Conservation (phyloP, 257 asterid species). For the Plantago ovata region DNA sequence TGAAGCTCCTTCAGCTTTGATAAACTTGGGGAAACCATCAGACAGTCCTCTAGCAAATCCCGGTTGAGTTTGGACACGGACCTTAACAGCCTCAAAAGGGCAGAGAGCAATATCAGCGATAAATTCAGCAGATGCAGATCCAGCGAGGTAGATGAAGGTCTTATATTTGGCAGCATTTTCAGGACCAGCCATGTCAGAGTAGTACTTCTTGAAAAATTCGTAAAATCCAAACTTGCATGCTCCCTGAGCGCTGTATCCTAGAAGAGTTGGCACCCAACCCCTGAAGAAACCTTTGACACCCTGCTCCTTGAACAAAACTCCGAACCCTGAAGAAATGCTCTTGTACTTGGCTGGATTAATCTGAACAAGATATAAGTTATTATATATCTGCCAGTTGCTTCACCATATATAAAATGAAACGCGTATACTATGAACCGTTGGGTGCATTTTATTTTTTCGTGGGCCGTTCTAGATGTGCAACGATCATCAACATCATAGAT, state of each 20-base stretch:
- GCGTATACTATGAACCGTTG: too few relatives aligned
- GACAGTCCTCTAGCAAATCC: slow-evolving; percentile 77
- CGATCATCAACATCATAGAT: too few relatives aligned
- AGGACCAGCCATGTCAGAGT: slow-evolving; percentile 73
- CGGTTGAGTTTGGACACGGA: slow-evolving; percentile 85
- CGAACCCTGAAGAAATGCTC: slow-evolving; percentile 60
- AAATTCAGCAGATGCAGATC: slow-evolving; percentile 82
- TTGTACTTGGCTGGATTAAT: slow-evolving; percentile 77
- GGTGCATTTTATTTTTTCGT: too few relatives aligned
- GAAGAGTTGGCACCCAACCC: slow-evolving; percentile 84
- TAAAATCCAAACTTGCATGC: slow-evolving; percentile 77
- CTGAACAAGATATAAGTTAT: slow-evolving; percentile 26
- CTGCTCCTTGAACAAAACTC: slow-evolving; percentile 59
- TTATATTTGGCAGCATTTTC: slow-evolving; percentile 74
- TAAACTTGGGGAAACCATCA: slow-evolving; percentile 77
- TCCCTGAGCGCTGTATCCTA: slow-evolving; percentile 88
- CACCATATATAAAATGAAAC: not conserved
- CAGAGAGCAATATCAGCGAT: slow-evolving; percentile 80
- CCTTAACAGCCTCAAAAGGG: slow-evolving; percentile 83
- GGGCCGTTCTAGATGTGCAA: too few relatives aligned
- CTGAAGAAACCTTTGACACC: slow-evolving; percentile 63
- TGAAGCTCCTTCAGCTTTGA: slow-evolving; percentile 54
- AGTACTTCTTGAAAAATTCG: slow-evolving; percentile 72
- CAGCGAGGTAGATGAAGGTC: slow-evolving; percentile 76
- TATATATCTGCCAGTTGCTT: not conserved